Conservation (phyloP, 2,329 filamentous ascomycete genomes). For the Trichothecium sympodiale region DNA sequence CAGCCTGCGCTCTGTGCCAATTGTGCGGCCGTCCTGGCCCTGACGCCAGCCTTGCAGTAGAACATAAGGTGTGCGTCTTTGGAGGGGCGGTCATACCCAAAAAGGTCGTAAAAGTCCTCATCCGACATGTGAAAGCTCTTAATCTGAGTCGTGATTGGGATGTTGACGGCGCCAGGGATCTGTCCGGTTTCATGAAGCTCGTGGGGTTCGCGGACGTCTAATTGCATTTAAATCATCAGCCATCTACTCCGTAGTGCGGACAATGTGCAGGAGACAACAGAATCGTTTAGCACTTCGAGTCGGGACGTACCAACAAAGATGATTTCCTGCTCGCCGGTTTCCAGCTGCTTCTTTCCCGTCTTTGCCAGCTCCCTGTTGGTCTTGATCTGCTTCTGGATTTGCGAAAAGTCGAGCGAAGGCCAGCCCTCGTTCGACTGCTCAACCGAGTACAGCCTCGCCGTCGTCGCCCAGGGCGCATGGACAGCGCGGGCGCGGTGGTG, state of each 20-base stretch:
- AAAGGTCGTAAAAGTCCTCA: slow-evolving; percentile 74
- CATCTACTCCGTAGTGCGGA: neutral
- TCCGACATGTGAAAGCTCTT: slow-evolving; percentile 67
- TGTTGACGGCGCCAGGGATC: slow-evolving; percentile 74
- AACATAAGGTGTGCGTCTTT: slow-evolving; percentile 57
- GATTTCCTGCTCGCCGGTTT: slow-evolving; percentile 12
- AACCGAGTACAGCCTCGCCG: slow-evolving; percentile 16
- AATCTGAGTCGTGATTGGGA: slow-evolving; percentile 66
- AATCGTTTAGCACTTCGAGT: neutral
- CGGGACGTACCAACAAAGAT: slow-evolving; percentile 34
- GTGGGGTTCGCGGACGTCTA: slow-evolving; percentile 61
- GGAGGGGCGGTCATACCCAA: slow-evolving; percentile 61
- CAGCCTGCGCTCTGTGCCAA: slow-evolving; percentile 72
- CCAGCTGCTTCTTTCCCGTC: slow-evolving; percentile 7
- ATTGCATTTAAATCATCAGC: neutral
- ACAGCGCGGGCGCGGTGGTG: neutral
- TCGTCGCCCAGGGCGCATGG: neutral
- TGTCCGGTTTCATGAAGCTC: slow-evolving; percentile 54
- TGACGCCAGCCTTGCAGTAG: slow-evolving; percentile 87
- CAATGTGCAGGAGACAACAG: neutral
- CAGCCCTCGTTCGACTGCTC: slow-evolving; percentile 17
- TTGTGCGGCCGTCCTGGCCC: slow-evolving; percentile 65
- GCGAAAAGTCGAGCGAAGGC: slow-evolving; percentile 34
- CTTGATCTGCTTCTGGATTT: slow-evolving; percentile 28
- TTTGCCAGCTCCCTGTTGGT: slow-evolving; percentile 10